These are phyloP conservation scores for Kingdonia uniflora DNA, from an alignment of 164 flowering plant genomes.

Conservation along the genomic window DNA sequence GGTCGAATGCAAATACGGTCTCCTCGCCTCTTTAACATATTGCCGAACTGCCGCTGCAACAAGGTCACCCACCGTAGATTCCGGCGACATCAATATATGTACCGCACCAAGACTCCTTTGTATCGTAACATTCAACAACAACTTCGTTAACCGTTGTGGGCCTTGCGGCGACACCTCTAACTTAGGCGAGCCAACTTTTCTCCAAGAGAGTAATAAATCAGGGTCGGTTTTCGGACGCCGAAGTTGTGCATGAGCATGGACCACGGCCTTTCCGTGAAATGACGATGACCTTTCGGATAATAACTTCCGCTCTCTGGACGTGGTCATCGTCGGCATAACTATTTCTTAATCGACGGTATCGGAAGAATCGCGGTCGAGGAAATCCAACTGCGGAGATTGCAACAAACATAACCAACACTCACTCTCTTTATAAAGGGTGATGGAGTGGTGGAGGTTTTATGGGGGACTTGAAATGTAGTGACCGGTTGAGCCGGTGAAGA, in stretches of 20 bases:
- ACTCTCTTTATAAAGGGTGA: no score
- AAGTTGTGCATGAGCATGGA: constrained; percentile 12
- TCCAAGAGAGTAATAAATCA: constrained; percentile 23
- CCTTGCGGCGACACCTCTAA: constrained; percentile 4
- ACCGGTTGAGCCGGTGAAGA: no score
- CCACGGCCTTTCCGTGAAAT: constrained; percentile 40
- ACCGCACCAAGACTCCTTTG: constrained; percentile 70
- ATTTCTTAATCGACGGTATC: constrained; percentile 49
- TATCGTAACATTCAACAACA: constrained; percentile 70
- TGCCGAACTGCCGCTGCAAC: constrained; percentile 42
- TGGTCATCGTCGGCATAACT: constrained; percentile 6
- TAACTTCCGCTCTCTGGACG: constrained; percentile 23
- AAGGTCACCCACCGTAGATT: constrained; percentile 58
- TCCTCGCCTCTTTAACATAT: constrained; percentile 65
- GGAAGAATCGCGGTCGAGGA: constrained; percentile 21
- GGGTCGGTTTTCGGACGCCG: constrained; percentile 66
- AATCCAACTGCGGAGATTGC: no score
- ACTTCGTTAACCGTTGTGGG: constrained; percentile 44
- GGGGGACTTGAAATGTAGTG: no score
- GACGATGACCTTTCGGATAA: constrained; percentile 47
- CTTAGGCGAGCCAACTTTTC: background rate
- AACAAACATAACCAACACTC: no score
- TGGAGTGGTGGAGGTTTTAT: no score
- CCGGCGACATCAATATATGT: constrained; percentile 61
- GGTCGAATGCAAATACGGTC: constrained; percentile 42